Conservation (phyloP, 2,329 filamentous ascomycete species). For the Cercospora sp. region DNA sequence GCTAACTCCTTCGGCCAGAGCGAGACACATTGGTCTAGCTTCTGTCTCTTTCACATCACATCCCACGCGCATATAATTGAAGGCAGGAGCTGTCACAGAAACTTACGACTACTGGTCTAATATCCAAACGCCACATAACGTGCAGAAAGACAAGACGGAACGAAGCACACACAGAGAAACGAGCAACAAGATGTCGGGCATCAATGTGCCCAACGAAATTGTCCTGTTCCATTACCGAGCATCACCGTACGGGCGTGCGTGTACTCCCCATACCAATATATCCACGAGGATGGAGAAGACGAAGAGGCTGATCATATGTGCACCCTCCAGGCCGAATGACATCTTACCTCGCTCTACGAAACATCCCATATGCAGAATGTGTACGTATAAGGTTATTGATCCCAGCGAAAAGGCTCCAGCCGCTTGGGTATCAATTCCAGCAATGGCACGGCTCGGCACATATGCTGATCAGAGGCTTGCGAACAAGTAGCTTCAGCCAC, state of each 20-base stretch:
- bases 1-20: neutral
- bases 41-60: neutral
- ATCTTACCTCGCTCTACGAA: slow-evolving; percentile 68
- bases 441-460: neutral
- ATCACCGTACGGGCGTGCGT: slow-evolving; percentile 58
- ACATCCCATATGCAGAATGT: slow-evolving; percentile 67
- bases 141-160: neutral
- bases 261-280: neutral
- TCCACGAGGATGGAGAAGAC: neutral
- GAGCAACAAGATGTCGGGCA: slow-evolving; percentile 10
- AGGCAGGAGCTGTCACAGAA: neutral
- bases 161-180: neutral
- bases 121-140: neutral
- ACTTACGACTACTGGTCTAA: neutral
- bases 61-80: neutral
- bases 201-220: slow-evolving; percentile 45
- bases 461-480: slow-evolving; percentile 11
- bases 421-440: neutral
- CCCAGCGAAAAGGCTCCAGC: neutral
- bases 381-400: slow-evolving; percentile 48
- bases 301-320: neutral
- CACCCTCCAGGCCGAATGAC: slow-evolving; percentile 52
- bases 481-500: slow-evolving; percentile 59
- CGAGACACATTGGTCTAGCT: no score
- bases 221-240: slow-evolving; percentile 66